These are phyloP conservation scores for Lomentospora prolificans DNA, from an alignment of 2,329 filamentous ascomycete species.

Conservation along the genomic window DNA sequence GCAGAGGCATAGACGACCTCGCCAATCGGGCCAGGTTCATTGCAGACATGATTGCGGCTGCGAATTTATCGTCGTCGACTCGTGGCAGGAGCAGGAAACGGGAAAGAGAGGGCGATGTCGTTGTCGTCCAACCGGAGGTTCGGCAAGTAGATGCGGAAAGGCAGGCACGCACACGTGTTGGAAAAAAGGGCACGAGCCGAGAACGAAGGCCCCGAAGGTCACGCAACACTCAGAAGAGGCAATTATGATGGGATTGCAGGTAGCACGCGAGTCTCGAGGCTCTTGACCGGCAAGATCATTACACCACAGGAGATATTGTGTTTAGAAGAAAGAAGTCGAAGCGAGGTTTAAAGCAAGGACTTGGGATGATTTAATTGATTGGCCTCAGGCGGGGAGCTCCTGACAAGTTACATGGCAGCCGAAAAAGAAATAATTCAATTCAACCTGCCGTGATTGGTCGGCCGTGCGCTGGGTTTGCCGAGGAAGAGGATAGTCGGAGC, in stretches of 20 bases:
- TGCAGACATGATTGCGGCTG: constrained; percentile 31
- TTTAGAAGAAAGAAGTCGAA: not conserved
- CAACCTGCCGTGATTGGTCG: constrained; percentile 7
- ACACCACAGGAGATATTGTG: not conserved
- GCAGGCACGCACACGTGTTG: not conserved
- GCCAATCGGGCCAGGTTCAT: constrained; percentile 4
- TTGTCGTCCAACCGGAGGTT: not conserved
- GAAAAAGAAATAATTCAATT: constrained; percentile 7
- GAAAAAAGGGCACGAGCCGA: not conserved
- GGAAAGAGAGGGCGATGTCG: not conserved
- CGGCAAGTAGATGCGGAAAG: not conserved
- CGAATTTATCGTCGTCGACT: not conserved
- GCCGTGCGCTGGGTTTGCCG: constrained; percentile 6
- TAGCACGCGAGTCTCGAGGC: not conserved
- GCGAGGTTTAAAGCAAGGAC: not conserved
- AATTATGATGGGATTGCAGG: constrained; percentile 1
- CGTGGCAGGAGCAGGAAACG: not conserved
- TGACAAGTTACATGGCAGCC: constrained; percentile 1
- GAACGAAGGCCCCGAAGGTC: not conserved
- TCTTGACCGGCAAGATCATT: constrained; percentile 5
- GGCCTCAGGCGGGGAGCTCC: constrained; percentile 5
- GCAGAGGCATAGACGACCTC: constrained; percentile 51
- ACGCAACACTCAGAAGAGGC: not conserved
- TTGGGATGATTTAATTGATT: constrained; percentile 4
- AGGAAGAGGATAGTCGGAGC: constrained; percentile 6